These are phyloP conservation scores for Calcarisporium arbuscula DNA, from an alignment of 2,329 filamentous ascomycete genomes.

Conservation along the genomic window DNA sequence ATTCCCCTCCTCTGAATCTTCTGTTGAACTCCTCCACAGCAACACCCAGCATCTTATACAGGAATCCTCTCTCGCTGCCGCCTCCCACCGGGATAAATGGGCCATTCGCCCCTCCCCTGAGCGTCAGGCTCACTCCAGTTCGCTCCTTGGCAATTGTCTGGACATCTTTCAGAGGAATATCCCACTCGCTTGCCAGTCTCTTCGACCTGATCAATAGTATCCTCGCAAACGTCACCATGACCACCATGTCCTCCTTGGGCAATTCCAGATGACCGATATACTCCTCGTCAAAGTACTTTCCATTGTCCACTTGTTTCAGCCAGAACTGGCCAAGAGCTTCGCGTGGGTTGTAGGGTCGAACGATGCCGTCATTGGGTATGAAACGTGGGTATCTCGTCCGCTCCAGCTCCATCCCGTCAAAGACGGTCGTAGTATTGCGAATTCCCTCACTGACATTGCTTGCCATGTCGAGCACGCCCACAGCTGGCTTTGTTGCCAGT, in stretches of 20 bases:
- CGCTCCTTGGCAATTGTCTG: constrained; percentile 97
- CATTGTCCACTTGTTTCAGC: constrained; percentile 97
- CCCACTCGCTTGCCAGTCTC: constrained; percentile 86
- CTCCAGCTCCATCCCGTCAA: constrained; percentile 90
- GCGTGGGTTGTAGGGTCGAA: constrained; percentile 87
- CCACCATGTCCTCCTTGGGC: constrained; percentile 78
- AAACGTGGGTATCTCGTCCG: constrained; percentile 90
- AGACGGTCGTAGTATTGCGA: constrained; percentile 96
- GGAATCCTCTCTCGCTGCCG: constrained; percentile 61
- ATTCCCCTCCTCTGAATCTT: constrained; percentile 42
- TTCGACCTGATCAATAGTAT: constrained; percentile 89
- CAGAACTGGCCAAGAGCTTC: constrained; percentile 96
- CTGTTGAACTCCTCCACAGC: constrained; percentile 64
- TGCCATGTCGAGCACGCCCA: constrained; percentile 93
- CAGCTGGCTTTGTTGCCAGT: constrained; percentile 92
- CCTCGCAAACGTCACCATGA: constrained; percentile 79
- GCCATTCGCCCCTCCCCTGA: constrained; percentile 87
- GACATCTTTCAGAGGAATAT: constrained; percentile 89
- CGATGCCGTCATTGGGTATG: constrained; percentile 86
- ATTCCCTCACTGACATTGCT: constrained; percentile 97
- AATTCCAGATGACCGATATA: constrained; percentile 97
- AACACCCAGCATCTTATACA: constrained; percentile 60
- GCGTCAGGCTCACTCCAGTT: constrained; percentile 81
- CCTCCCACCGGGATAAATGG: constrained; percentile 94
- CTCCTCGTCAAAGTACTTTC: constrained; percentile 94